A percentile compares a stretch with the other conserved stretches of the same genome.
Evolutionary conservation across 257 asterid genomes (phyloP).

Genomic region (Solanum bulbocastanum): DNA sequence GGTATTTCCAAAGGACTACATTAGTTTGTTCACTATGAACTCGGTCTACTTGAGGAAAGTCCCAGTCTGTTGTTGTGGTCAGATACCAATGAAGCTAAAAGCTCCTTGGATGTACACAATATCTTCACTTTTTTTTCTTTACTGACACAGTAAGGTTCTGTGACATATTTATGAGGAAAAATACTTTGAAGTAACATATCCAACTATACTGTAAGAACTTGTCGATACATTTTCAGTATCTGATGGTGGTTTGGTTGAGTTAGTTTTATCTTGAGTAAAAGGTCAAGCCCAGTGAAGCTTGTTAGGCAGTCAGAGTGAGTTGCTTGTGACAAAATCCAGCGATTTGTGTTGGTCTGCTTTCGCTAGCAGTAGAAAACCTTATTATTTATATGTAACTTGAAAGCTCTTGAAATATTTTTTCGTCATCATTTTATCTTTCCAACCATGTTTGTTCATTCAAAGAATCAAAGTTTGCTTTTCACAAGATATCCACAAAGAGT

Average conservation of each 20-base stretch:
- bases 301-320: not conserved
- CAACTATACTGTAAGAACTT: not conserved
- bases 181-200: not conserved
- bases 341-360: not conserved
- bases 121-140: not conserved
- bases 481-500: constrained; percentile 48
- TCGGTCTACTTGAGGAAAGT: not conserved
- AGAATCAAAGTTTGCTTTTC: not conserved
- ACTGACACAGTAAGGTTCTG: not conserved
- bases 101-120: not conserved
- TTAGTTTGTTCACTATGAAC: not conserved
- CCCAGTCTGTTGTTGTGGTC: not conserved
- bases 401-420: not conserved
- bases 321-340: not conserved
- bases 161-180: not conserved
- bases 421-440: not conserved
- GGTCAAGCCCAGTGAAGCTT: not conserved
- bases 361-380: not conserved
- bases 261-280: not conserved
- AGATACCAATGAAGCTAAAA: not conserved
- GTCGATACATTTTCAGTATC: not conserved
- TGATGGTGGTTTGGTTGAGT: not conserved
- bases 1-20: not conserved
- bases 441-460: not conserved
- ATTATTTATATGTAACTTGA: not conserved